A percentile compares a stretch with the other conserved stretches of the same genome.
Evolutionary conservation across 2,329 filamentous ascomycete species (phyloP).

Genomic region (Penicillium hordei): DNA sequence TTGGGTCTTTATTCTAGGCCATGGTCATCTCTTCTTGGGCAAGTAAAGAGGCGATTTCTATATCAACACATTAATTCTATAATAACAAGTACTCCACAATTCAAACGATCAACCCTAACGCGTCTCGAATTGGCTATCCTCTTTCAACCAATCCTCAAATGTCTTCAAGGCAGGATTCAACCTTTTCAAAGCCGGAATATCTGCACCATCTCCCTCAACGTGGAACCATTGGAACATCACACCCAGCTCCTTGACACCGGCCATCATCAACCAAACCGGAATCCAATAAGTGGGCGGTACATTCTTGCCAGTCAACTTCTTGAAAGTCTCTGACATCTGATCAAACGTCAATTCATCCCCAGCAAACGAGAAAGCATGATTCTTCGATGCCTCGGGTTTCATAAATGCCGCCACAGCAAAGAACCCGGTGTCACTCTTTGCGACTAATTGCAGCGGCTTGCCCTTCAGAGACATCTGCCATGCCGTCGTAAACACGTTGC

Average conservation of each 20-base stretch:
- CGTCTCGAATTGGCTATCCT: constrained; percentile 46
- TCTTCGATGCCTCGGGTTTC: constrained; percentile 47
- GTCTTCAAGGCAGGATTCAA: constrained; percentile 49
- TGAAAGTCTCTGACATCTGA: constrained; percentile 48
- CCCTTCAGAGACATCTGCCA: constrained; percentile 44
- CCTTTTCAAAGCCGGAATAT: constrained; percentile 45
- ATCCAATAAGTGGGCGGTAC: constrained; percentile 46
- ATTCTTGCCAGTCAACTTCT: constrained; percentile 46
- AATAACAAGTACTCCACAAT: not conserved
- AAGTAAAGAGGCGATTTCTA: not conserved
- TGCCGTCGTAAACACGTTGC: constrained; percentile 49
- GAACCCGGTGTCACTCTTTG: constrained; percentile 52
- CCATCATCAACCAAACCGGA: constrained; percentile 44
- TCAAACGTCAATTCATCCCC: constrained; percentile 54
- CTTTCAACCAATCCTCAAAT: constrained; percentile 51
- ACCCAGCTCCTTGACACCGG: constrained; percentile 45
- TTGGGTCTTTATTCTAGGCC: not conserved
- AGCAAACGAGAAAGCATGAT: constrained; percentile 50
- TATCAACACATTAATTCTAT: not conserved
- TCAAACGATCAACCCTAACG: not conserved
- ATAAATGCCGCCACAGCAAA: constrained; percentile 53
- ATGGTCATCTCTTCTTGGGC: not conserved
- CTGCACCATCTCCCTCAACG: constrained; percentile 48
- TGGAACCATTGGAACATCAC: constrained; percentile 55
- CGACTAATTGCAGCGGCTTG: constrained; percentile 47